phyloP scores from a whole-genome alignment of 352 stramenopile species.

The Pythium coloratum region DNA sequence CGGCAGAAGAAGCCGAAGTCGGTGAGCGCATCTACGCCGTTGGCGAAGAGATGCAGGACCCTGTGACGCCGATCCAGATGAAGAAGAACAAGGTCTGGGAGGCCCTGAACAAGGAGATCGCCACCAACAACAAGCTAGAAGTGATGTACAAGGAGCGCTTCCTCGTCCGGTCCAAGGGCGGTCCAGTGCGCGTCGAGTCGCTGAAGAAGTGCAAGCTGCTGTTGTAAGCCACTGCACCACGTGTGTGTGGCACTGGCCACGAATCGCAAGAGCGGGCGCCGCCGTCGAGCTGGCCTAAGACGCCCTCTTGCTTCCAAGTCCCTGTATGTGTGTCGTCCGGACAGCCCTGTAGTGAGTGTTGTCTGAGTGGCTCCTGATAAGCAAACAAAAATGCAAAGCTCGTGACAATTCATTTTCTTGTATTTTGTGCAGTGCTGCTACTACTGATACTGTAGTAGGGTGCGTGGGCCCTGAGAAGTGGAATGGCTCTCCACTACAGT shows the following conservation, averaged over 20 bases:
- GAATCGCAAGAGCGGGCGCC: background rate
- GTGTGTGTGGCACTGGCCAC: conserved; percentile 3
- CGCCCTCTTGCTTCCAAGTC: background rate
- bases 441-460: too few species aligned
- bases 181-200: conserved; percentile 60
- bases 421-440: too few species aligned
- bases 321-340: conserved; percentile 6
- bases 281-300: background rate
- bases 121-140: conserved; percentile 76
- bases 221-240: conserved; percentile 5
- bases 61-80: conserved; percentile 78
- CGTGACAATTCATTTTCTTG: background rate
- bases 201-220: conserved; percentile 45
- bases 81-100: conserved; percentile 89
- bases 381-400: conserved; percentile 11
- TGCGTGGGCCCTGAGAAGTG: too few species aligned
- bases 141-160: conserved; percentile 70
- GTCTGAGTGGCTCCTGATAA: conserved; percentile 10
- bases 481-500: too few species aligned
- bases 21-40: conserved; percentile 74
- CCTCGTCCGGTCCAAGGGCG: conserved; percentile 51
- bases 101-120: conserved; percentile 68
- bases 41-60: conserved; percentile 66
- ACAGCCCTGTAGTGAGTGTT: conserved; percentile 3
- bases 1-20: conserved; percentile 56